phyloP scores from a whole-genome alignment of 805 yeast species.

The Kodamaea restingae region DNA sequence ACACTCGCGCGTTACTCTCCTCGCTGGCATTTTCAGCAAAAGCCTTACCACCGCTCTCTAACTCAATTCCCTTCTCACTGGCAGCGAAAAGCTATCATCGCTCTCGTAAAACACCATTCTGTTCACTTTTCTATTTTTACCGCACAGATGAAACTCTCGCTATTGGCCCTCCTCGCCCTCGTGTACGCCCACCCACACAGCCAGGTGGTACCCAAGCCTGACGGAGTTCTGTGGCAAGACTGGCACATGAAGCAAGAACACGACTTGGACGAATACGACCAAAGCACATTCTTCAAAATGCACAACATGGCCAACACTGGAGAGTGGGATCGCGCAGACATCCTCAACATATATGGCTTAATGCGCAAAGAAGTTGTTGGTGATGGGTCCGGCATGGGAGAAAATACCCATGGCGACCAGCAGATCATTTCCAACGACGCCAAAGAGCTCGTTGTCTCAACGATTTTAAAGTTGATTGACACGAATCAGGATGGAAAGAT shows the following conservation, averaged over 20 bases:
- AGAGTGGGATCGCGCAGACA: constrained; percentile 54
- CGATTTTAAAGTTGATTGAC: constrained; percentile 61
- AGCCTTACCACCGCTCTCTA: no score
- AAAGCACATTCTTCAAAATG: constrained; percentile 69
- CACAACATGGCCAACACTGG: constrained; percentile 72
- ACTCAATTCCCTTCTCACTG: no score
- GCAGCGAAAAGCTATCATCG: no score
- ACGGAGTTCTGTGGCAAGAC: constrained; percentile 64
- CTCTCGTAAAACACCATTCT: no score
- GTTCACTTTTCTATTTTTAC: neutral
- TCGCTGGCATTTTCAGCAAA: no score
- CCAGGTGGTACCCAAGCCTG: constrained; percentile 31
- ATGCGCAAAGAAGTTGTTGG: constrained; percentile 71
- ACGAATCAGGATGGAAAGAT: constrained; percentile 61
- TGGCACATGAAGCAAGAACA: constrained; percentile 95
- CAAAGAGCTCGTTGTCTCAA: constrained; percentile 50
- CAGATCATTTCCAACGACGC: constrained; percentile 48
- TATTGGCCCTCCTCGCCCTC: neutral
- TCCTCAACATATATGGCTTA: constrained; percentile 78
- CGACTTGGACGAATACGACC: constrained; percentile 66
- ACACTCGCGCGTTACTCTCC: no score
- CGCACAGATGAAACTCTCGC: neutral
- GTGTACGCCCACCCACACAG: constrained; percentile 1
- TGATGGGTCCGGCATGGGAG: constrained; percentile 86
- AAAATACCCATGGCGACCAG: constrained; percentile 58